phyloP scores from a whole-genome alignment of 2,329 filamentous ascomycete species.

The Verticillium dahliae region DNA sequence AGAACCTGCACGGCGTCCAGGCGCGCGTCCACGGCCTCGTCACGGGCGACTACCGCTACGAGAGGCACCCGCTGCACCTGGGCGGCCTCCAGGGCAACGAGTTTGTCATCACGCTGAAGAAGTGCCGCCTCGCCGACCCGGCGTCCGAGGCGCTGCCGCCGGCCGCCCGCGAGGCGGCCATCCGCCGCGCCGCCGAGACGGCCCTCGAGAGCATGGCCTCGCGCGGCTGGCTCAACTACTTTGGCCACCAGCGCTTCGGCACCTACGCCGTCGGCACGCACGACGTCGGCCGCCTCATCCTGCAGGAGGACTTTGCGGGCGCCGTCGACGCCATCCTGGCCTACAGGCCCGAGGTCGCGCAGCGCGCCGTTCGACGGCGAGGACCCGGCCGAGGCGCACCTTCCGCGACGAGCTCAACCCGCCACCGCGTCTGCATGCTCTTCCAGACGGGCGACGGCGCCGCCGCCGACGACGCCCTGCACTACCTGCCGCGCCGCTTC shows the following conservation, averaged over 20 bases:
- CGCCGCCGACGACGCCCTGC: conserved; percentile 53
- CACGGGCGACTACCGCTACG: conserved; percentile 78
- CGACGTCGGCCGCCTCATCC: conserved; percentile 73
- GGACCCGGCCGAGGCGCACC: conserved; percentile 41
- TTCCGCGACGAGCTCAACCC: conserved; percentile 68
- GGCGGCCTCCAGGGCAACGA: conserved; percentile 86
- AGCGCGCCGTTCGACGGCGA: conserved; percentile 25
- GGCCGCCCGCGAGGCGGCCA: conserved; percentile 17
- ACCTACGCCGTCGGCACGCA: conserved; percentile 84
- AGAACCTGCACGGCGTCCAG: conserved; percentile 61
- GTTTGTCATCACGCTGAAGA: conserved; percentile 85
- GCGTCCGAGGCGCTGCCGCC: conserved; percentile 3
- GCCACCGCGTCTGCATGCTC: conserved; percentile 70
- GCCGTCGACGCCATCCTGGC: conserved; percentile 73
- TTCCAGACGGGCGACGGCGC: conserved; percentile 58
- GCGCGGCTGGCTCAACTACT: conserved; percentile 94
- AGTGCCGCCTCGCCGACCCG: conserved; percentile 58
- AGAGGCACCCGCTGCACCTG: conserved; percentile 64
- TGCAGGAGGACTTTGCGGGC: conserved; percentile 73
- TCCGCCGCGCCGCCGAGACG: conserved; percentile 34
- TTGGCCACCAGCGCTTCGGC: conserved; percentile 93
- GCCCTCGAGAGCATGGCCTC: conserved; percentile 62
- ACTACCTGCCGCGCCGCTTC: conserved; percentile 72
- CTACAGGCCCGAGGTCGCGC: conserved; percentile 58
- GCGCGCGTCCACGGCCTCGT: conserved; percentile 54